Conservation (phyloP, 192 early-diverging fungal species). For the Podochytrium sp. region DNA sequence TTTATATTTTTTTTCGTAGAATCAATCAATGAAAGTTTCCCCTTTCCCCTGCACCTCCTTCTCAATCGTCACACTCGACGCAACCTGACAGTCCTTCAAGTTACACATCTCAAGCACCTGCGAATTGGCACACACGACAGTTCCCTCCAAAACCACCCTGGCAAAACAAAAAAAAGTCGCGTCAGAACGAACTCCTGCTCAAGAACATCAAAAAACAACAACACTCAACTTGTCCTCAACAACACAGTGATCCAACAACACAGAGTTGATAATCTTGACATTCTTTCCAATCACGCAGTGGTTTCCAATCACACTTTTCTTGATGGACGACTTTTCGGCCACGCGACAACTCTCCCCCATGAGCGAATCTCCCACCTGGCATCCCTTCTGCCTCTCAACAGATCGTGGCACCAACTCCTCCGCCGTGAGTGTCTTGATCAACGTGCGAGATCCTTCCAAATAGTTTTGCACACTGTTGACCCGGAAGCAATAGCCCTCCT, state of each 20-base stretch:
- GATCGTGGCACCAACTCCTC: constrained; percentile 69
- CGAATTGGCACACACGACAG: constrained; percentile 81
- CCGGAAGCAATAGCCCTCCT: constrained; percentile 75
- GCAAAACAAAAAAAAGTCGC: neutral
- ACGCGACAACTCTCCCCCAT: constrained; percentile 89
- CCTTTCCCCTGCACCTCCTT: constrained; percentile 45
- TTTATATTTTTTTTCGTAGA: neutral
- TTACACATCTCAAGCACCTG: constrained; percentile 75
- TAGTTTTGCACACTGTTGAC: constrained; percentile 84
- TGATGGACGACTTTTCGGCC: constrained; percentile 89
- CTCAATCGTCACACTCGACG: constrained; percentile 65
- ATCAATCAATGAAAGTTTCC: constrained; percentile 8
- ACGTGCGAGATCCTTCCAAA: constrained; percentile 80
- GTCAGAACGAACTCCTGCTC: neutral
- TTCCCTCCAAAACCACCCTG: constrained; percentile 86
- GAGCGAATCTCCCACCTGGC: constrained; percentile 79
- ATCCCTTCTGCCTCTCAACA: constrained; percentile 67
- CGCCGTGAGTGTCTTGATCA: constrained; percentile 27
- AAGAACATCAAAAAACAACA: neutral
- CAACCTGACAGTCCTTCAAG: constrained; percentile 91
- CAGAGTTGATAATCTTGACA: constrained; percentile 93
- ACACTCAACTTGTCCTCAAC: constrained; percentile 87
- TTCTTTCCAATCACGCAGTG: constrained; percentile 96
- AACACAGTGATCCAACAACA: constrained; percentile 93
- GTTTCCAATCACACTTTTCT: constrained; percentile 90